phyloP scores from a whole-genome alignment of 176 grass and related monocot genomes.

The Bromus sterilis region DNA sequence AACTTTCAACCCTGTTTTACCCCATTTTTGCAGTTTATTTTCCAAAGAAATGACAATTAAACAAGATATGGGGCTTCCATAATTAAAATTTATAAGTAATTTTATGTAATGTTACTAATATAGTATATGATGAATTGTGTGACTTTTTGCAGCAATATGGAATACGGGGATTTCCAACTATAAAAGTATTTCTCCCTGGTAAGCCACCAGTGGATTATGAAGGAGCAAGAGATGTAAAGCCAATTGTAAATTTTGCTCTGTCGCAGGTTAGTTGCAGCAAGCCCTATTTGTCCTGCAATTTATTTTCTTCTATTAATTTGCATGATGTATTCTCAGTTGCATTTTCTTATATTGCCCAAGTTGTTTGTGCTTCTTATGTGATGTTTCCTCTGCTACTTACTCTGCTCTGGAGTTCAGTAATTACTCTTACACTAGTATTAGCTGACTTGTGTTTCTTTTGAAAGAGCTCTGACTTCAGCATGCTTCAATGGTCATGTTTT shows the following conservation, averaged over 20 bases:
- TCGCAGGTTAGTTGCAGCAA: constrained; percentile 52
- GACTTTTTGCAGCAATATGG: constrained; percentile 72
- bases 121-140: neutral
- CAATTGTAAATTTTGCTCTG: constrained; percentile 89
- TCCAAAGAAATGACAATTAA: neutral
- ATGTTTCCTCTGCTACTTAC: constrained; percentile 6
- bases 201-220: constrained; percentile 95
- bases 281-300: neutral
- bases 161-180: constrained; percentile 87
- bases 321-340: neutral
- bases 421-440: neutral
- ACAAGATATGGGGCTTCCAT: neutral
- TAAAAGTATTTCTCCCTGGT: constrained; percentile 90
- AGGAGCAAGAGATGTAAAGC: constrained; percentile 89
- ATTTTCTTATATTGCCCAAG: neutral
- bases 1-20: too few species aligned
- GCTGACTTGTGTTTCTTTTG: neutral
- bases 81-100: neutral
- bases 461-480: neutral
- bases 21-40: too few species aligned
- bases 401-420: neutral
- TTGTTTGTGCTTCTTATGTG: neutral
- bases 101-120: neutral
- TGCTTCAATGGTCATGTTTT: neutral
- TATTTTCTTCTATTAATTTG: constrained; percentile 8